phyloP scores from a whole-genome alignment of 176 grass and related monocot species.

The Saccharum officinarum region DNA sequence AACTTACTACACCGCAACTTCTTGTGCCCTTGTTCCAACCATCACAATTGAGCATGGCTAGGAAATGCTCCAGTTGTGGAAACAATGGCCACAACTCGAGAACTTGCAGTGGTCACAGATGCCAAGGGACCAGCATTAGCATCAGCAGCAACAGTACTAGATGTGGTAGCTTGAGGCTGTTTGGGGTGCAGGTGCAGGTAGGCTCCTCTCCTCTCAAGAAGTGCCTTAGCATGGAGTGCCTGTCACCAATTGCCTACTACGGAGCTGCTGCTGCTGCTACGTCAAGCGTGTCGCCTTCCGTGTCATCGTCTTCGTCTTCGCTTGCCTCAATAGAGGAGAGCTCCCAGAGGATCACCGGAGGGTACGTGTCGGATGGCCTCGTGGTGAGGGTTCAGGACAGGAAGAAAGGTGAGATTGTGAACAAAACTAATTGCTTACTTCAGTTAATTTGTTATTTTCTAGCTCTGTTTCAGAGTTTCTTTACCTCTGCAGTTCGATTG shows the following conservation, averaged over 20 bases:
- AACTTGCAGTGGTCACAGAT: conserved; percentile 53
- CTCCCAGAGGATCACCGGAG: conserved; percentile 50
- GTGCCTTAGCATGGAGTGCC: conserved; percentile 62
- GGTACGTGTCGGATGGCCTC: conserved; percentile 59
- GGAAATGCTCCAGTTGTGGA: conserved; percentile 78
- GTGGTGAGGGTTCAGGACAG: conserved; percentile 55
- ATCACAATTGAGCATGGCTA: conserved; percentile 47
- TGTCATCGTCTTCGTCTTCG: conserved; percentile 52
- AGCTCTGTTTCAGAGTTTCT: not conserved
- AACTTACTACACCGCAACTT: not conserved
- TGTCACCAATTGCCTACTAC: conserved; percentile 38
- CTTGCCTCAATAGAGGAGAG: conserved; percentile 66
- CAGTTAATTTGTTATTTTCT: not conserved
- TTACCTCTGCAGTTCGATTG: not conserved
- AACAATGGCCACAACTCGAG: conserved; percentile 84
- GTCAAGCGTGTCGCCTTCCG: conserved; percentile 39
- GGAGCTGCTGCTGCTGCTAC: conserved; percentile 11
- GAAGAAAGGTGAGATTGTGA: conserved; percentile 61
- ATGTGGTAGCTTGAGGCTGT: conserved; percentile 52
- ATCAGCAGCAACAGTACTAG: not conserved
- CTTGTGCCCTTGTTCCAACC: not conserved
- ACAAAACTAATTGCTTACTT: not conserved
- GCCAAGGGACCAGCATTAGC: not conserved
- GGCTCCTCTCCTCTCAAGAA: conserved; percentile 50
- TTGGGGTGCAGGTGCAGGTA: conserved; percentile 73